Evolutionary conservation across 176 grass and related monocot genomes (phyloP), one percentile per base, ranked within the genome.

Genomic region (Ampelocalamus luodianensis): DNA sequence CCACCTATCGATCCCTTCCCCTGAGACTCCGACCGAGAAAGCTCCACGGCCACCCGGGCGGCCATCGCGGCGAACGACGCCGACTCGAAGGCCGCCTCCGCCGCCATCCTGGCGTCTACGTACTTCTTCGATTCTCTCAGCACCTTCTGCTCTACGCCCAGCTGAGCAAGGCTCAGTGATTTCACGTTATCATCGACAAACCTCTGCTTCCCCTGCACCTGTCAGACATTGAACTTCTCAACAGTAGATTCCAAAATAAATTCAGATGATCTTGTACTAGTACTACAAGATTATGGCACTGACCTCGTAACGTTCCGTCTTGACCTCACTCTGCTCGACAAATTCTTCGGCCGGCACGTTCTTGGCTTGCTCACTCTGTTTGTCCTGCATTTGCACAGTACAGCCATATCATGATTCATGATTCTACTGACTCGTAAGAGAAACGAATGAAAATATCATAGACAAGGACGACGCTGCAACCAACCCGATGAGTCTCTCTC

Each of bases 51-150:
- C 5, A 74, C 89, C 17, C 89, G 79, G 5, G 84, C 89, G 6
- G 89, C 89, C 84, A 87, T 90, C n/a, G 85, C 89, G 5, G 89
- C 89, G 80, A 90, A 90, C 50, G 80, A 61, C 7, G 89, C 89
- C 4, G 89, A 90, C 80, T 73, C 17, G 80, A 83, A 90, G 3
- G 89, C 89, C 0, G 85, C 89, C 80, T 90, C 89, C 60, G 89
- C 89, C 60, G 89, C 89, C 89, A 83, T 87, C 85, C 85, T 79
- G 1, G 81, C 80, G 15, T 90, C 85, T 22, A n/a, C 4, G 60
- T 90, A 90, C 74, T 54, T 79, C 40, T 54, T 87, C 60, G 88
- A 89, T 34, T 89, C 88, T 10, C 77, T 81, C 51, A 4, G 5
- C 51, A 51, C 77, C 70, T 62, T 85, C n/a, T 76, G 70, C 1